Percentiles rank a stretch among this genome's conserved stretches.
phyloP scores from a whole-genome alignment of 1,284 basidiomycete genomes.

The Ustilago hordei region DNA sequence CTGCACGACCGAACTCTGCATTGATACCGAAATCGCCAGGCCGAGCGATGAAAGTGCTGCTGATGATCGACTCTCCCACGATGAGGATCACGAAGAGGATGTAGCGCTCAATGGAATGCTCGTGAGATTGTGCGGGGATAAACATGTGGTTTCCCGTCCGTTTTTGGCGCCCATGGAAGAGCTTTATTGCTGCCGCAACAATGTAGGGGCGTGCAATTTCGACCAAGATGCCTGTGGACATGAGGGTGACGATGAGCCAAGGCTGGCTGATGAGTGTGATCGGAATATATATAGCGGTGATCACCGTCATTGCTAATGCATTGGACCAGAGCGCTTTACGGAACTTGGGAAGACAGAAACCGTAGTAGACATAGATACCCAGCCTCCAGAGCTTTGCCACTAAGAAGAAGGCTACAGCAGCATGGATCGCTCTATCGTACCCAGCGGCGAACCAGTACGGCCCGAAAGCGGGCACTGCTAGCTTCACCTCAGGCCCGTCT shows the following conservation, averaged over 20 bases:
- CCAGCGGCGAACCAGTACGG: slow-evolving; percentile 58
- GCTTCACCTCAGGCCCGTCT: slow-evolving; percentile 3
- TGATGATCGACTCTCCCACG: slow-evolving; percentile 62
- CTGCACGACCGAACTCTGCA: slow-evolving; percentile 53
- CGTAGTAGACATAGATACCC: slow-evolving; percentile 60
- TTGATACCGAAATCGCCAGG: slow-evolving; percentile 44
- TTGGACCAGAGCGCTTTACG: slow-evolving; percentile 60
- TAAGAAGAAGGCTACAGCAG: slow-evolving; percentile 63
- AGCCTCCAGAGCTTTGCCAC: slow-evolving; percentile 59
- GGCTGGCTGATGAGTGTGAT: slow-evolving; percentile 47
- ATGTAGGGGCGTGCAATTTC: slow-evolving; percentile 56
- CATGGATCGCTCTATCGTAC: slow-evolving; percentile 49
- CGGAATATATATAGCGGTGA: slow-evolving; percentile 60
- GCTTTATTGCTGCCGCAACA: slow-evolving; percentile 45
- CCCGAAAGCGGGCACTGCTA: slow-evolving; percentile 33
- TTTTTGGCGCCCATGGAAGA: slow-evolving; percentile 49
- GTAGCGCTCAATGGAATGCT: slow-evolving; percentile 61
- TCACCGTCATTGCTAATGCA: slow-evolving; percentile 42
- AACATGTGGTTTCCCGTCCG: slow-evolving; percentile 52
- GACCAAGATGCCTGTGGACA: slow-evolving; percentile 52
- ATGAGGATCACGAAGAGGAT: slow-evolving; percentile 65
- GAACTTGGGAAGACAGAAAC: slow-evolving; percentile 61
- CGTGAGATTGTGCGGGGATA: slow-evolving; percentile 60
- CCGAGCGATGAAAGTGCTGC: slow-evolving; percentile 38
- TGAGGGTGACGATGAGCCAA: slow-evolving; percentile 42